Base-by-base conservation (phyloP, 148 eudicot species). In the Amaranthus hypochondriacus region DNA sequence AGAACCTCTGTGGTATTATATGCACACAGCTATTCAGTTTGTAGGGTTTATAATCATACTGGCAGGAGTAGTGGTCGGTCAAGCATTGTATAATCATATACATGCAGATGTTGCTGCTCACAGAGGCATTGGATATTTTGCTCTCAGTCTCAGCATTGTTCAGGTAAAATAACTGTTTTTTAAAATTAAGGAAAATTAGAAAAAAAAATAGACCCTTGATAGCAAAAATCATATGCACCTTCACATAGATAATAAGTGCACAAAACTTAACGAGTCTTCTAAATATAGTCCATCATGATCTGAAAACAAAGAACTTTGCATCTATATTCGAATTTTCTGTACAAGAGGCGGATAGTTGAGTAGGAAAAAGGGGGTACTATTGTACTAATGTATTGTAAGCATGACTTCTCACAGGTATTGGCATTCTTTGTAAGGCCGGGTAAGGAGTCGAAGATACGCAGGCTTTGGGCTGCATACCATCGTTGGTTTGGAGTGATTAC, bases 81-180 rank as follows among this genome's bases (percentile, higher is more conserved):
- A 85, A 47, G 79, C 89, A n/a, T 90, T 95, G 56, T 83, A 87
- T 63, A 71, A 76, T 69, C 81, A 55, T 48, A 75, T 87, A 2
- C 88, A 86, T 56, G 90, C 84, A 61, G 82, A 79, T 70, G 76
- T 87, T 64, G 82, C 92, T 52, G 81, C 88, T 12, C 99, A 95
- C 79, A 87, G 87, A 83, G 97, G 97, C 81, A 87, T 95, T 48
- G 99, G 99, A 42, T 85, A 92, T 54, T 90, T 90, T 72, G 83
- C 88, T 65, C 79, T 95, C 69, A 84, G 83, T 21, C 87, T 92
- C 15, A 85, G 86, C 69, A 75, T 95, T 83, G 86, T 90, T 69
- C 99, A 95, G 96, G 98, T 93, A 75, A 21, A 13, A 14, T 5
- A 4, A 12, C 1, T 28, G 39, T 28, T 28, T 28, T 28, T 28